Evolutionary conservation across 1,284 basidiomycete genomes (phyloP).

Genomic region (Anthracocystis setariae): DNA sequence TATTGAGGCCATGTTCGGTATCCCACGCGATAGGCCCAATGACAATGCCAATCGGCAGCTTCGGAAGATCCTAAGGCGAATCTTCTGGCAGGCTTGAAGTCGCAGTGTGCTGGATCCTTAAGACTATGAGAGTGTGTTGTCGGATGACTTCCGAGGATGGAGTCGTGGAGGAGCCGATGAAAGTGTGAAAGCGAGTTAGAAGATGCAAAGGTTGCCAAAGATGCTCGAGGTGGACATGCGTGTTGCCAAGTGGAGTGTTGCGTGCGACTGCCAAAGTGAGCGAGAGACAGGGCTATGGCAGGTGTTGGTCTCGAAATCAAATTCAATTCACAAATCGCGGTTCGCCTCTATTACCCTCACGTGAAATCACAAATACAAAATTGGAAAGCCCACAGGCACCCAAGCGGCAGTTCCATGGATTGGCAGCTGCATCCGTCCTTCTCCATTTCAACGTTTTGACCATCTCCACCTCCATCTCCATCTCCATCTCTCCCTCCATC

Average conservation of each 20-base stretch:
- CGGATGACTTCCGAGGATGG: slow-evolving; percentile 1
- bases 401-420: neutral
- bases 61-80: no score
- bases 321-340: slow-evolving; percentile 10
- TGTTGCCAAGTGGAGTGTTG: neutral
- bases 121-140: no score
- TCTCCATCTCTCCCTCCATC: neutral
- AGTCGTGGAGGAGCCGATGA: slow-evolving; percentile 3
- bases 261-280: neutral
- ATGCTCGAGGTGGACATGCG: neutral
- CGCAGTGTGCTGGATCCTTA: no score
- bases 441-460: slow-evolving; percentile 9
- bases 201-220: neutral
- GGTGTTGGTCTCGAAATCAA: slow-evolving; percentile 19
- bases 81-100: no score
- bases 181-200: neutral
- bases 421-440: neutral
- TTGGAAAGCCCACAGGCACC: slow-evolving; percentile 6
- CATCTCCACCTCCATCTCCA: slow-evolving; percentile 3
- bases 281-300: neutral
- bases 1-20: neutral
- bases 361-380: slow-evolving; percentile 15
- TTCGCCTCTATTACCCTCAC: slow-evolving; percentile 8
- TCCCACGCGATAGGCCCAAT: neutral
- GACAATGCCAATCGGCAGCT: no score